A percentile compares a stretch with the other conserved stretches of the same genome.
These are phyloP conservation scores for Cystoisospora suis DNA, from an alignment of 169 alveolate species.

Conservation along the genomic window DNA sequence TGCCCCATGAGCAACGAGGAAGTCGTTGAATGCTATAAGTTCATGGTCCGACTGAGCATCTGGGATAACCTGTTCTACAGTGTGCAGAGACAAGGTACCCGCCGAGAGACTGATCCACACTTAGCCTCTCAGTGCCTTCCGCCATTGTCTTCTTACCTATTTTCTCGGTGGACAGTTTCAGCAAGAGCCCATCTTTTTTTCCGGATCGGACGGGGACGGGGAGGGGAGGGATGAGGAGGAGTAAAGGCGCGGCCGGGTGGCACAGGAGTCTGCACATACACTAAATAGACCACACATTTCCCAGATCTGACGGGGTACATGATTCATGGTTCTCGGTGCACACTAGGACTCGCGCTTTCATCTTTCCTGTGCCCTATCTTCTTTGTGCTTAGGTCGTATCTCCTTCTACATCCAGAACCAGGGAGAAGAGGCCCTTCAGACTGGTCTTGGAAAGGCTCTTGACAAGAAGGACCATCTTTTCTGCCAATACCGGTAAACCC, in stretches of 20 bases:
- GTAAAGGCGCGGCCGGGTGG: too few relatives aligned
- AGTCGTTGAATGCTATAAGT: slow-evolving; percentile 39
- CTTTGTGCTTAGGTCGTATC: slow-evolving; percentile 72
- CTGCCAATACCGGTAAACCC: slow-evolving; percentile 47
- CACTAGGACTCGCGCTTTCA: neutral
- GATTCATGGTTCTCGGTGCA: too few relatives aligned
- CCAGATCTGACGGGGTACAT: too few relatives aligned
- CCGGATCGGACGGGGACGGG: too few relatives aligned
- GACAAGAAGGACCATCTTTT: slow-evolving; percentile 37
- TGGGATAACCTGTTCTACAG: slow-evolving; percentile 83
- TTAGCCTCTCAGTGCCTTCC: too few relatives aligned
- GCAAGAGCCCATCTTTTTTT: too few relatives aligned
- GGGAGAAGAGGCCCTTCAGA: slow-evolving; percentile 95
- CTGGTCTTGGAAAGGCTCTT: slow-evolving; percentile 50
- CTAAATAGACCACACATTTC: too few relatives aligned
- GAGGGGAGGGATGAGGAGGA: too few relatives aligned
- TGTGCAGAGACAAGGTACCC: slow-evolving; percentile 86
- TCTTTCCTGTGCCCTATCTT: neutral
- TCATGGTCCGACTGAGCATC: slow-evolving; percentile 55
- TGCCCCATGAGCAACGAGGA: slow-evolving; percentile 46
- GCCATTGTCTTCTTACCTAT: too few relatives aligned
- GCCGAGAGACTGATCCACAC: too few relatives aligned
- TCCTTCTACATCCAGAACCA: slow-evolving; percentile 93
- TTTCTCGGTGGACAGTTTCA: too few relatives aligned
- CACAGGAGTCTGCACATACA: neutral